Evolutionary conservation across 164 flowering plant genomes (phyloP), one percentile per base, ranked within the genome.

Genomic region (Berberis thunbergii): DNA sequence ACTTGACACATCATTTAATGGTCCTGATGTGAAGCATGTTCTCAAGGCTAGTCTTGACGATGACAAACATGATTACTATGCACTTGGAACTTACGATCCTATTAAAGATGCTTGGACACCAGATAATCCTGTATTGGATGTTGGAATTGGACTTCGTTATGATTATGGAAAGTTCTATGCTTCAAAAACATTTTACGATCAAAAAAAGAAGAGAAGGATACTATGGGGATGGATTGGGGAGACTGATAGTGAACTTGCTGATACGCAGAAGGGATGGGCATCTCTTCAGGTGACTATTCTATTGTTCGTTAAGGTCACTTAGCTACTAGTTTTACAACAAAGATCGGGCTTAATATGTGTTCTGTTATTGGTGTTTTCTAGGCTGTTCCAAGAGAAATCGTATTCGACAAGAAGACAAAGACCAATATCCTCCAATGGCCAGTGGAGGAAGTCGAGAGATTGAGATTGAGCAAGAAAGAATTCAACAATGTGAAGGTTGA

Each of bases 211-310:
- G 54, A 80, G 96, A 67, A 83, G 96, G 61, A 65, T 89, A 3
- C 62, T 89, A 71, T 91, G 95, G 98, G 89, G 96, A 54, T 91
- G 96, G 96, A 78, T 78, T 45, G 70, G 78, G 8, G 98, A 91
- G 63, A 77, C 87, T 12, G 98, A 91, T 42, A 80, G 83, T 56
- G 89, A 84, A 68, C 8, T 1, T 40, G 74, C 86, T n/a, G 98
- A 91, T 60, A 11, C 86, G 1, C 56, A 67, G 55, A 90, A 87
- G 71, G 94, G 94, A 26, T 87, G 91, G 91, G 84, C 94, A 5
- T 80, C 86, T 3, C 57, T 88, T 58, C 87, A 80, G 89, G 95
- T 85, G 69, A 45, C 8, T 2, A 44, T 13, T 52, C 12, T 11
- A 6, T 10, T 4, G 10, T 52, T 26, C 26, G 26, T 26, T 26